Evolutionary conservation across 495 filamentous ascomycete species (phyloP).

Genomic region (Hypoxylon cercidicola): DNA sequence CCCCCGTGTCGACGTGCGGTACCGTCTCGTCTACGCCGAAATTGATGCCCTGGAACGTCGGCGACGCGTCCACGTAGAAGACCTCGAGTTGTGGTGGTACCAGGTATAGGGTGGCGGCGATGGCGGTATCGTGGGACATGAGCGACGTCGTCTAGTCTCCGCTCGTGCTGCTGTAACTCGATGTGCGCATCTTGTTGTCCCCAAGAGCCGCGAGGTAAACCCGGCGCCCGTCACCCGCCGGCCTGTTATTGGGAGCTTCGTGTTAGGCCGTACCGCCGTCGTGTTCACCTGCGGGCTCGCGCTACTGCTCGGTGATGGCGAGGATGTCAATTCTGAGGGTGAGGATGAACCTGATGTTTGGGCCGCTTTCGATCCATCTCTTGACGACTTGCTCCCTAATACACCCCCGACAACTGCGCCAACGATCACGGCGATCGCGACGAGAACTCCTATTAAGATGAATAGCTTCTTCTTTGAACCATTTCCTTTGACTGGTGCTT

Average conservation of each 20-base stretch:
- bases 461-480: conserved; percentile 22
- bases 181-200: conserved; percentile 31
- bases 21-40: conserved; percentile 32
- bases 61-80: conserved; percentile 22
- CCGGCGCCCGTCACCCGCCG: conserved; percentile 22
- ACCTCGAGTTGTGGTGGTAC: conserved; percentile 27
- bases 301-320: conserved; percentile 1
- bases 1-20: conserved; percentile 26
- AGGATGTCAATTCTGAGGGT: not conserved
- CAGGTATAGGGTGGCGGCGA: conserved; percentile 22
- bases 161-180: conserved; percentile 21
- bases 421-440: conserved; percentile 10
- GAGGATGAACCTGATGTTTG: not conserved
- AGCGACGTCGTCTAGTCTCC: conserved; percentile 20
- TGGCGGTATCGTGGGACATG: conserved; percentile 18
- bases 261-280: conserved; percentile 22
- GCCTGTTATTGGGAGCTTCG: conserved; percentile 26
- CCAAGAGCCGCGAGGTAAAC: conserved; percentile 37
- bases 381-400: conserved; percentile 17
- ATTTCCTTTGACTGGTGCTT: not conserved
- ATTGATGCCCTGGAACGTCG: conserved; percentile 28
- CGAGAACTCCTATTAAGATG: conserved; percentile 16
- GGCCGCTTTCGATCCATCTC: not conserved
- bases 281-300: conserved; percentile 15
- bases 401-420: conserved; percentile 28